Base-by-base conservation (phyloP, 2,329 filamentous ascomycete species). In the Apiospora phragmitis region DNA sequence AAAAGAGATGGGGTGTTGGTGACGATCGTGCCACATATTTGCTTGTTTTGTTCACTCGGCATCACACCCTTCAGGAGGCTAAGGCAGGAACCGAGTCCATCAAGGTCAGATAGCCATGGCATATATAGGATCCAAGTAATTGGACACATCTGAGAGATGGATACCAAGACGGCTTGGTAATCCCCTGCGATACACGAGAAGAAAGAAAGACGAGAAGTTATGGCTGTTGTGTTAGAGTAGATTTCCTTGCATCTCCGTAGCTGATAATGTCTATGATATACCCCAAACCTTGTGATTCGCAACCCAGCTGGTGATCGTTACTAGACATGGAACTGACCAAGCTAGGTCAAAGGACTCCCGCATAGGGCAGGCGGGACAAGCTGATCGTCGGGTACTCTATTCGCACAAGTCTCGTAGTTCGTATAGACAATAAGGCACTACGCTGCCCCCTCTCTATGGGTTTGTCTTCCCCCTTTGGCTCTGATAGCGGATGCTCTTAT, bases 141-240 rank as follows among this genome's bases (percentile, higher is more conserved):
- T 62, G 55, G 55, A 11, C 55, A 38, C 9, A 62, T 38, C n/a
- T 62, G 16, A 59, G 55, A 38, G 29, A 62, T n/a, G 55, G 8
- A 62, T n/a, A n/a, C 55, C 55, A 35, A 12, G 9, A 4, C 18
- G 32, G 4, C 21, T 62, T 62, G 55, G 18, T 29, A 38, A 62
- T 21, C n/a, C 55, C 8, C 55, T 12, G 14, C 18, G 21, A n/a
- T 38, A 12, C 55, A 38, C 9, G 32, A 6, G 29, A 38, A 38
- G 29, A 38, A 62, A 18, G 21, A 38, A 21, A 62, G 9, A 62
- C 16, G 21, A 32, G 9, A 38, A 21, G 55, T n/a, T 62, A 35
- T 62, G 55, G 55, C 55, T 38, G 8, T 62, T 62, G 32, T 62
- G 55, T 62, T 62, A 62, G 55, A 62, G 29, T 62, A 62, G 18